Evolutionary conservation across 2,329 filamentous ascomycete genomes (phyloP).

Genomic region (Coniosporium tulheliwenetii): DNA sequence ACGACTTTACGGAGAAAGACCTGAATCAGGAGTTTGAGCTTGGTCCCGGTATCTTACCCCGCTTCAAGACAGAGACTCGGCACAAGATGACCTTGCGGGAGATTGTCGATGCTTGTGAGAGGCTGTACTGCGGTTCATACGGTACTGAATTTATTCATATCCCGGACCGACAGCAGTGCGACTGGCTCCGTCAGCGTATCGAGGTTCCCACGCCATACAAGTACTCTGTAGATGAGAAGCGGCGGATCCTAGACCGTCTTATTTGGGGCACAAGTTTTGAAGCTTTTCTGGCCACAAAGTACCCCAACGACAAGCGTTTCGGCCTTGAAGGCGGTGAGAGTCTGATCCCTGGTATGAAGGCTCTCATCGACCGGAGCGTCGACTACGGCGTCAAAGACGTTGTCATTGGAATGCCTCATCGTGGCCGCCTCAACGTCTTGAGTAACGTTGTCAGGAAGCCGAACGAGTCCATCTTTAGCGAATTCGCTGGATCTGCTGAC

Average conservation of each 20-base stretch:
- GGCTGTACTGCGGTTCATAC: constrained; percentile 93
- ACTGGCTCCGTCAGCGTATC: constrained; percentile 91
- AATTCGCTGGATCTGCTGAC: constrained; percentile 79
- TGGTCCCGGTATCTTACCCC: constrained; percentile 85
- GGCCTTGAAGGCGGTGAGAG: constrained; percentile 95
- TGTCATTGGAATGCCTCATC: constrained; percentile 98
- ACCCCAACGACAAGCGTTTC: constrained; percentile 99
- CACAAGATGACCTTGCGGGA: constrained; percentile 96
- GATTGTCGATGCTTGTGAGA: constrained; percentile 85
- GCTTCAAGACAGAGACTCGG: constrained; percentile 75
- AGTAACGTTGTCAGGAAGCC: constrained; percentile 98
- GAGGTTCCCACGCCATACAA: constrained; percentile 93
- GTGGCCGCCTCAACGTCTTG: constrained; percentile 92
- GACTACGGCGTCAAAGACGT: constrained; percentile 99
- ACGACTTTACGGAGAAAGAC: constrained; percentile 89
- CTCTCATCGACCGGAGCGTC: constrained; percentile 92
- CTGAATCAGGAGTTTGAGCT: constrained; percentile 83
- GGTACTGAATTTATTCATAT: constrained; percentile 99
- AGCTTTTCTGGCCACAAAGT: constrained; percentile 87
- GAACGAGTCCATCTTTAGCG: constrained; percentile 98
- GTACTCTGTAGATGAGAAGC: constrained; percentile 97
- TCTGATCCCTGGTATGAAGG: constrained; percentile 97
- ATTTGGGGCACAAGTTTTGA: constrained; percentile 99
- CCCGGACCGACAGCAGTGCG: constrained; percentile 90
- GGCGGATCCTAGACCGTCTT: constrained; percentile 86